Conservation (phyloP, 345 rosid species). For the Corchorus olitorius region DNA sequence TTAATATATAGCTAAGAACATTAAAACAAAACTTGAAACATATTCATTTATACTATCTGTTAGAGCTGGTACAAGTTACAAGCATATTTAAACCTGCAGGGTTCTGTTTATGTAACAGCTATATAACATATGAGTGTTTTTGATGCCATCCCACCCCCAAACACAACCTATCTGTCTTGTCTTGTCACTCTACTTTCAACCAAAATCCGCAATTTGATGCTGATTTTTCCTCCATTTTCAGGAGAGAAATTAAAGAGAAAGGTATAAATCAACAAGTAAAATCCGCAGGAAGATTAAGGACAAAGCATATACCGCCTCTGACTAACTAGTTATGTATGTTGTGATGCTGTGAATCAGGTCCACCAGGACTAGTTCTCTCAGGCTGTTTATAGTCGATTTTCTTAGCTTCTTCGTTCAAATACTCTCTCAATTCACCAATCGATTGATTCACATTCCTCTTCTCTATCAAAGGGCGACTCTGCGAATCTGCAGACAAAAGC, state of each 20-base stretch:
- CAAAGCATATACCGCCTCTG: not conserved
- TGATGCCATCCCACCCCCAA: too few species aligned
- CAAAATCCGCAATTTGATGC: not conserved
- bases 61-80: not conserved
- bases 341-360: slow-evolving; percentile 59
- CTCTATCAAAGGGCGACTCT: slow-evolving; percentile 22
- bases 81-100: not conserved
- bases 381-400: not conserved
- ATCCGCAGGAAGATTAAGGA: not conserved
- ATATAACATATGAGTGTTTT: not conserved
- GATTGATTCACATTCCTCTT: slow-evolving; percentile 23
- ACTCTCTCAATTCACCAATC: slow-evolving; percentile 15
- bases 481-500: slow-evolving; percentile 15
- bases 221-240: not conserved
- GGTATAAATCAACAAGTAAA: not conserved
- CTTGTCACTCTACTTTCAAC: not conserved
- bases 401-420: slow-evolving; percentile 23
- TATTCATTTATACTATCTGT: not conserved
- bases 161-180: not conserved
- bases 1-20: not conserved
- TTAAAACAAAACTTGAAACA: not conserved
- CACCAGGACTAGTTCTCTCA: slow-evolving; percentile 45
- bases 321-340: slow-evolving; percentile 21
- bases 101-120: not conserved
- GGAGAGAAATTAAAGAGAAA: not conserved